A percentile compares a stretch with the other conserved stretches of the same genome.
Conservation (phyloP, 129 eudicot species). For the Pseudognaphalium luteoalbum region DNA sequence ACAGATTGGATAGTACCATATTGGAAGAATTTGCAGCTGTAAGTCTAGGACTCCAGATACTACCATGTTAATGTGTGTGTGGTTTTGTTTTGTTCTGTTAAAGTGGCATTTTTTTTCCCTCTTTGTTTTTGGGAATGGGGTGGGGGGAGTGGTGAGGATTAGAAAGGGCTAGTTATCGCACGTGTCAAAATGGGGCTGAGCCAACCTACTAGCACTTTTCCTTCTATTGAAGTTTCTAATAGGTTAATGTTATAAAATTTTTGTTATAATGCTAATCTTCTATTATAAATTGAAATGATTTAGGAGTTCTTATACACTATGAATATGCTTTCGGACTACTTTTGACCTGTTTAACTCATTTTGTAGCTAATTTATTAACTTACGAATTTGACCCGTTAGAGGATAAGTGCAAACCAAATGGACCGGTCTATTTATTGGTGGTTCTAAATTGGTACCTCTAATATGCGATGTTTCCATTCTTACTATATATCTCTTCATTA, state of each 20-base stretch:
- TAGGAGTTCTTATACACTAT: not conserved
- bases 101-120: not conserved
- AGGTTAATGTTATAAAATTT: not conserved
- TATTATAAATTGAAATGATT: not conserved
- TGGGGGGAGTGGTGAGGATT: not conserved
- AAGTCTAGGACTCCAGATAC: conserved; percentile 32
- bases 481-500: not conserved
- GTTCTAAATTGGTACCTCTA: not conserved
- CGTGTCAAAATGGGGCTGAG: not conserved
- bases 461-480: not conserved
- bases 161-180: not conserved
- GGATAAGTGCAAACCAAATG: not conserved
- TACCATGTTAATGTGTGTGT: not conserved
- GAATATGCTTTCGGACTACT: not conserved
- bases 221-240: not conserved
- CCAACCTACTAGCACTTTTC: not conserved
- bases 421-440: not conserved
- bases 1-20: conserved; percentile 54
- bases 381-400: not conserved
- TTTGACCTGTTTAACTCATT: conserved; percentile 2
- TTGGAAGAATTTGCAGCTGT: conserved; percentile 85
- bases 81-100: not conserved
- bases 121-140: not conserved
- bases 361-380: not conserved
- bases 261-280: not conserved